These are phyloP conservation scores for Cystofilobasidium bisporidii DNA, from an alignment of 768 basidiomycete species.

Conservation along the genomic window DNA sequence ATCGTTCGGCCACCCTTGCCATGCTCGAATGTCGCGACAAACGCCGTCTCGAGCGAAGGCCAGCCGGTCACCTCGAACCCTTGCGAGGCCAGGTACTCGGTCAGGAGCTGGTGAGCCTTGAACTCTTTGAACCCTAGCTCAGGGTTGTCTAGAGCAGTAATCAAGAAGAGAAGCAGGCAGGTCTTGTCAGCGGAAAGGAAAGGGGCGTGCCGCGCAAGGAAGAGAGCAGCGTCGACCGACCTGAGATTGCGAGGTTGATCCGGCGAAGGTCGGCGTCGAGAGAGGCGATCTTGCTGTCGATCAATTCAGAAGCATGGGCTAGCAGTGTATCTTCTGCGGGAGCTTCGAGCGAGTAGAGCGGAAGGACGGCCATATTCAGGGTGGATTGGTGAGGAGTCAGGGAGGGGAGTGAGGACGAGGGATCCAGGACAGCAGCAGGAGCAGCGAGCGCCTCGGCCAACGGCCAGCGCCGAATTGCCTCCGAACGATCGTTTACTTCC, in stretches of 20 bases:
- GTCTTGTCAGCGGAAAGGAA: neutral
- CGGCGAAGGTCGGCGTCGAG: slow-evolving; percentile 3
- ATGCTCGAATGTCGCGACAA: slow-evolving; percentile 12
- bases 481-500: too few species aligned
- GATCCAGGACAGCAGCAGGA: neutral
- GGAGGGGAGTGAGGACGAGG: too few species aligned
- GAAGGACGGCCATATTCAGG: neutral
- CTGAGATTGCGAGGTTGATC: slow-evolving; percentile 7
- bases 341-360: neutral
- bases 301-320: neutral
- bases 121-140: slow-evolving; percentile 13
- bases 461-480: too few species aligned
- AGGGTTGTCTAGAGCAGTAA: neutral
- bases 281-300: slow-evolving; percentile 11
- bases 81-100: neutral
- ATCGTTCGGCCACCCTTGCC: slow-evolving; percentile 21
- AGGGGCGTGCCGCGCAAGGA: neutral
- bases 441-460: too few species aligned
- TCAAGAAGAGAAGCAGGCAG: neutral
- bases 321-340: neutral
- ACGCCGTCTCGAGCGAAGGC: slow-evolving; percentile 12
- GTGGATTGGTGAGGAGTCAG: neutral
- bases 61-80: slow-evolving; percentile 5
- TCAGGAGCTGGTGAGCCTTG: slow-evolving; percentile 6
- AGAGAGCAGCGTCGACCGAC: too few species aligned